These are phyloP conservation scores for Arctium minus DNA, from an alignment of 129 eudicot genomes.

Conservation along the genomic window DNA sequence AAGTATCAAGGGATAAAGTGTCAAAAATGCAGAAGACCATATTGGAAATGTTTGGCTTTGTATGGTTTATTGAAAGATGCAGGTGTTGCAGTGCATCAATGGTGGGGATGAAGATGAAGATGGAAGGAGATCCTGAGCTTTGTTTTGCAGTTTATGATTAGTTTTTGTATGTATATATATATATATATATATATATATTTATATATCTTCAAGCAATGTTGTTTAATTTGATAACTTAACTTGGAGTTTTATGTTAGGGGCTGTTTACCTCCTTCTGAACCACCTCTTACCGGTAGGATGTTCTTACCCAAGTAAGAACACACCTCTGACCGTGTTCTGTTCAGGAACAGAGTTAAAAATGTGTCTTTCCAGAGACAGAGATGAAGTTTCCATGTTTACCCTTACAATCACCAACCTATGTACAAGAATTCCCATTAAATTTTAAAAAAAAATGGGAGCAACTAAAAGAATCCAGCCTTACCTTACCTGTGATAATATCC, in stretches of 20 bases:
- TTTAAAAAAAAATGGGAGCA: too few relatives aligned
- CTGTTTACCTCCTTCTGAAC: too few relatives aligned
- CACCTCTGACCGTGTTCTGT: too few relatives aligned
- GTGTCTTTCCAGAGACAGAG: too few relatives aligned
- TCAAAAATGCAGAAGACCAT: constrained; percentile 36
- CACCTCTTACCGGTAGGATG: too few relatives aligned
- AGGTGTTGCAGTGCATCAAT: constrained; percentile 65
- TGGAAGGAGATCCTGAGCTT: not conserved
- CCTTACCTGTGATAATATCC: too few relatives aligned
- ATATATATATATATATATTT: not conserved
- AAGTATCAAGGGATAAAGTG: constrained; percentile 39
- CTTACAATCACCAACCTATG: too few relatives aligned
- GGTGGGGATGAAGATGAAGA: constrained; percentile 43
- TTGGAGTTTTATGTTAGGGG: not conserved
- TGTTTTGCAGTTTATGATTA: constrained; percentile 4
- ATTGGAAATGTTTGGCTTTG: constrained; percentile 49
- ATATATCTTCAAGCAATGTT: not conserved
- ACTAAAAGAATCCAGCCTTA: too few relatives aligned
- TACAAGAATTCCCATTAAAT: too few relatives aligned
- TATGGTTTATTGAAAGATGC: constrained; percentile 52
- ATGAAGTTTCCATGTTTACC: too few relatives aligned
- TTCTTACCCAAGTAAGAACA: too few relatives aligned
- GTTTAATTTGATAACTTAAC: not conserved
- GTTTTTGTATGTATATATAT: not conserved
- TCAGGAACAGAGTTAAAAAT: too few relatives aligned